A percentile compares a stretch with the other conserved stretches of the same genome.
Conservation (phyloP, 768 basidiomycete genomes). For the Astraeus odoratus region DNA sequence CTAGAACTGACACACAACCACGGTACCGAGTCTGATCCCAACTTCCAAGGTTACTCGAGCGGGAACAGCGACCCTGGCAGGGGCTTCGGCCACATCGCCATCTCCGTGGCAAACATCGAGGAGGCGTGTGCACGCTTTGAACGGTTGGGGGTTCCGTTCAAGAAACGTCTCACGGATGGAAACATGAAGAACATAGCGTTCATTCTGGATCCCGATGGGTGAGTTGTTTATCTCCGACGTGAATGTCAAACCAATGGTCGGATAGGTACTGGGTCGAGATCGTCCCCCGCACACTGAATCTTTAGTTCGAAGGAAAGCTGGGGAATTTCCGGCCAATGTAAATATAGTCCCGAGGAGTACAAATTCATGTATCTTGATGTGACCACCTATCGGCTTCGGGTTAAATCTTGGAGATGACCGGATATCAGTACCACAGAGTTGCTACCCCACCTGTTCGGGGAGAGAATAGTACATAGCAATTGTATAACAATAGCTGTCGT, state of each 20-base stretch:
- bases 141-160: slow-evolving; percentile 70
- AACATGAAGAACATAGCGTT: slow-evolving; percentile 84
- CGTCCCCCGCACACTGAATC: slow-evolving; percentile 29
- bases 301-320: slow-evolving; percentile 17
- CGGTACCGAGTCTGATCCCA: slow-evolving; percentile 75
- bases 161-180: slow-evolving; percentile 82
- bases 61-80: slow-evolving; percentile 82
- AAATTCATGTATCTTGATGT: no score
- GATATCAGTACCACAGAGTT: no score
- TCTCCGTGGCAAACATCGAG: slow-evolving; percentile 78
- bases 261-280: slow-evolving; percentile 59
- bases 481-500: no score
- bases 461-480: no score
- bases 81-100: slow-evolving; percentile 83
- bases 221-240: slow-evolving; percentile 6
- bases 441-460: no score
- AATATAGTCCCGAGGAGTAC: no score
- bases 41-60: slow-evolving; percentile 75
- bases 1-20: slow-evolving; percentile 88
- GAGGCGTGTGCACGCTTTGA: slow-evolving; percentile 82
- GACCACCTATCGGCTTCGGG: no score
- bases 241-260: not conserved
- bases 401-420: no score
- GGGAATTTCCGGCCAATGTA: no score
- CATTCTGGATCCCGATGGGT: slow-evolving; percentile 82